Evolutionary conservation across 2,329 filamentous ascomycete species (phyloP), one percentile per base, ranked within the genome.

Genomic region (Achaetomium macrosporum): DNA sequence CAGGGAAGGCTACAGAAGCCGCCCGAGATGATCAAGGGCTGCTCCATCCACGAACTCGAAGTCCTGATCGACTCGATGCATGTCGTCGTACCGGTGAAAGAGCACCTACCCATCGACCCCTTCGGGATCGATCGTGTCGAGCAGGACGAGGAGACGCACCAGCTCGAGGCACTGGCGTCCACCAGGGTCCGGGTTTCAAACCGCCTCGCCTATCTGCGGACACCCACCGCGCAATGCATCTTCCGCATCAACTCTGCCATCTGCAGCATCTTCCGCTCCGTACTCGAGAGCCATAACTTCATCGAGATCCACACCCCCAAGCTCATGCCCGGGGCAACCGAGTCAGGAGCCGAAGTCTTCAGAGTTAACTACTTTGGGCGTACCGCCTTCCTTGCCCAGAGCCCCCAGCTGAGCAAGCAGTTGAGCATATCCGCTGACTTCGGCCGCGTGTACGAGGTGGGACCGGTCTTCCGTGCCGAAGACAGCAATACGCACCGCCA

Each of bases 401-500:
- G 88, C 57, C 91, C 91, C 7, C 91, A 96, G 69, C 71, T 96
- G 58, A 88, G 89, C 49, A 96, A 96, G 73, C 91, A 96, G 69
- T 92, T 95, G 87, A 82, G 84, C 47, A 90, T 96, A 39, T 88
- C 90, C 5, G 85, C 90, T 29, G 91, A 96, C 66, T 93, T 96
- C 66, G 85, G 86, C 53, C 83, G 85, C 47, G 91, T 96, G 7
- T 96, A 92, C 64, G 91, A 96, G 67, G 85, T 93, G 59, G 89
- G 89, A 15, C 84, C 88, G 2, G 90, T 96, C 7, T 96, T 96
- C 77, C 84, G 91, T 61, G 91, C 91, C 0, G 91, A 96, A 68
- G 95, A 96, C 73, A 95, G 88, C 65, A 96, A 96, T 69, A 96
- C 91, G 0, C 91, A 96, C 65, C 84, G 91, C 36, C 91, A 96